Evolutionary conservation across 768 basidiomycete species (phyloP).

Genomic region (Russula brevipes): DNA sequence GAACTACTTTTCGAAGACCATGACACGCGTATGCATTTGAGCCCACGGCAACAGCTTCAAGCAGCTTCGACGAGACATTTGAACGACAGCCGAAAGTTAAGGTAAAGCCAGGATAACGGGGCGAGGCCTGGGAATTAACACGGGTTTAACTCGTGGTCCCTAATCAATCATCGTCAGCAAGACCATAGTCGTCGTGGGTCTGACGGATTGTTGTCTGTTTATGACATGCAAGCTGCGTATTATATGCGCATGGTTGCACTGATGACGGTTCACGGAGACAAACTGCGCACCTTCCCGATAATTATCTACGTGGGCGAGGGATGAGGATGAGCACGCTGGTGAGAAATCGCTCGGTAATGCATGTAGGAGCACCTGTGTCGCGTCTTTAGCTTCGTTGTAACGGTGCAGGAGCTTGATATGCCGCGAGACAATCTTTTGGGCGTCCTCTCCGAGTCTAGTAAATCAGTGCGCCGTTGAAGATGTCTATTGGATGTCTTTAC

Average conservation of each 20-base stretch:
- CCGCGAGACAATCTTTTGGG: conserved; percentile 51
- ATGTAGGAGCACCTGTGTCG: conserved; percentile 51
- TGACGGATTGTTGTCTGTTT: conserved; percentile 67
- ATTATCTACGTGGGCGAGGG: conserved; percentile 46
- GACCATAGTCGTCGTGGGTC: conserved; percentile 66
- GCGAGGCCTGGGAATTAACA: too few relatives aligned
- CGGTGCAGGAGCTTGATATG: conserved; percentile 66
- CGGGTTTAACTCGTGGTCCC: conserved; percentile 26
- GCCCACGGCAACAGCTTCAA: too few relatives aligned
- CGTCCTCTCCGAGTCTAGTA: conserved; percentile 38
- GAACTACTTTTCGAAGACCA: too few relatives aligned
- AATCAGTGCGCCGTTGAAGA: neutral
- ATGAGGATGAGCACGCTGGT: neutral
- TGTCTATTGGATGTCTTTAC: neutral
- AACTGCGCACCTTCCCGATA: conserved; percentile 57
- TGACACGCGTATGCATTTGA: too few relatives aligned
- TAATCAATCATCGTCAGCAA: conserved; percentile 60
- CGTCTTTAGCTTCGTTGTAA: conserved; percentile 79
- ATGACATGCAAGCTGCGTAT: conserved; percentile 59
- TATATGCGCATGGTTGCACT: conserved; percentile 17
- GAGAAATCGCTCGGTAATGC: neutral
- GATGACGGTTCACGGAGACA: neutral
- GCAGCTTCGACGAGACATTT: too few relatives aligned
- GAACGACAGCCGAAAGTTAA: too few relatives aligned
- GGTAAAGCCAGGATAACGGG: too few relatives aligned